A percentile compares a stretch with the other conserved stretches of the same genome.
These are phyloP conservation scores for Yamadazyma insecticola DNA, from an alignment of 805 yeast species.

Conservation along the genomic window DNA sequence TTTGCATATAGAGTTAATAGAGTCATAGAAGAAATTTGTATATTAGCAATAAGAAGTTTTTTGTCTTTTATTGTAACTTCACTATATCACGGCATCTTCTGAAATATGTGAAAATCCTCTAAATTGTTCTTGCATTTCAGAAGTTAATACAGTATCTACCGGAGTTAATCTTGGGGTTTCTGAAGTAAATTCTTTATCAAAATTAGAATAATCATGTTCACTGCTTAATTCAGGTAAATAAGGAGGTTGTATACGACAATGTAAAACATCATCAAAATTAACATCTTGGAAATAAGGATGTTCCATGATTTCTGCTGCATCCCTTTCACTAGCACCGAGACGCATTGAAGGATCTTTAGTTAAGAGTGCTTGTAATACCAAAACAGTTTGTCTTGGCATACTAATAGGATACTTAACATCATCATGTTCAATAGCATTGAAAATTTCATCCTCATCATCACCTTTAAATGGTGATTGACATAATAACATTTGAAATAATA, in stretches of 20 bases:
- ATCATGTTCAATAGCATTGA: conserved; percentile 92
- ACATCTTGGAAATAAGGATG: conserved; percentile 92
- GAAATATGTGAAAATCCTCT: conserved; percentile 91
- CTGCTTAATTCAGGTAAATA: conserved; percentile 81
- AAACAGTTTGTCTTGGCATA: conserved; percentile 96
- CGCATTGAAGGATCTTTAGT: conserved; percentile 85
- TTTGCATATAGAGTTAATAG: too few relatives aligned
- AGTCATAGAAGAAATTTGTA: too few relatives aligned
- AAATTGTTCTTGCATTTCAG: conserved; percentile 92
- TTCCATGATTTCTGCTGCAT: conserved; percentile 91
- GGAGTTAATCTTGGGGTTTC: conserved; percentile 96
- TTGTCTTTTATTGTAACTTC: too few relatives aligned
- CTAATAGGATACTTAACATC: conserved; percentile 96
- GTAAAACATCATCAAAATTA: conserved; percentile 79
- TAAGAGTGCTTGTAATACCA: conserved; percentile 82
- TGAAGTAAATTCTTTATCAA: conserved; percentile 91
- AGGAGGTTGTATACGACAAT: conserved; percentile 76
- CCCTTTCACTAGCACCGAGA: conserved; percentile 81
- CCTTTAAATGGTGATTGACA: conserved; percentile 98
- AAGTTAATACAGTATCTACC: conserved; percentile 78
- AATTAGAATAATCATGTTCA: conserved; percentile 88
- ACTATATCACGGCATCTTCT: conserved; percentile 45
- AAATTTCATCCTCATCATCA: conserved; percentile 94
- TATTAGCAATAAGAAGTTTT: too few relatives aligned
- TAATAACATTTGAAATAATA: conserved; percentile 91